These are phyloP conservation scores for Rhipidocladum racemiflorum DNA, from an alignment of 176 grass and related monocot species.

Conservation along the genomic window DNA sequence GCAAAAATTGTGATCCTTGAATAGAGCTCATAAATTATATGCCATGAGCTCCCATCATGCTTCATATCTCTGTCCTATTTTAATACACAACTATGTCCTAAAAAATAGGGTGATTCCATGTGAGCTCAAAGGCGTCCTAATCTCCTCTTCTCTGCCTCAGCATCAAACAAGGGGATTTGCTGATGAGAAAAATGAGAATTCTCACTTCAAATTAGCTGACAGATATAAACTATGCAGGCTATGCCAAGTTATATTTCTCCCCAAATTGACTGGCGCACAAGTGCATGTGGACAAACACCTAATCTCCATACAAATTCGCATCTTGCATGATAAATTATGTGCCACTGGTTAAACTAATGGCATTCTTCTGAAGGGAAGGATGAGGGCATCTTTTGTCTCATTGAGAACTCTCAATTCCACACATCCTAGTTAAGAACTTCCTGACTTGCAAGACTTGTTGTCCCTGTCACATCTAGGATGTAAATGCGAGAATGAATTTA, in stretches of 20 bases:
- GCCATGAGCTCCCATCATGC: slow-evolving; percentile 25
- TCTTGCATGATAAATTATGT: slow-evolving; percentile 36
- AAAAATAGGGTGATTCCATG: slow-evolving; percentile 40
- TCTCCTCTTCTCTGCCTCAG: slow-evolving; percentile 14
- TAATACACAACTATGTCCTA: slow-evolving; percentile 22
- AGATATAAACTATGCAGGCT: slow-evolving; percentile 33
- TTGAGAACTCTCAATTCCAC: slow-evolving; percentile 18
- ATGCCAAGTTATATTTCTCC: slow-evolving; percentile 6
- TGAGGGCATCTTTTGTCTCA: slow-evolving; percentile 42
- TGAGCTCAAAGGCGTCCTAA: slow-evolving; percentile 38
- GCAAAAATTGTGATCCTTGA: slow-evolving; percentile 20
- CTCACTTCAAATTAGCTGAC: slow-evolving; percentile 31
- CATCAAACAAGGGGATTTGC: slow-evolving; percentile 48
- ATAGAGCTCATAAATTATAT: slow-evolving; percentile 1
- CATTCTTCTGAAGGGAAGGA: slow-evolving; percentile 26
- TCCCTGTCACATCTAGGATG: slow-evolving; percentile 29
- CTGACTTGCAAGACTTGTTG: neutral
- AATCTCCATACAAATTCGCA: slow-evolving; percentile 44
- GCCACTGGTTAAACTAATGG: slow-evolving; percentile 25
- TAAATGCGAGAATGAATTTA: neutral
- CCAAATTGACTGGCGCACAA: slow-evolving; percentile 46
- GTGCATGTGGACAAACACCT: slow-evolving; percentile 58
- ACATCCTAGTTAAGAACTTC: slow-evolving; percentile 18
- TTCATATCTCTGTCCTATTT: slow-evolving; percentile 41
- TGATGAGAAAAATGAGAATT: neutral